These are phyloP conservation scores for Leucosporidium creatinivorum DNA, from an alignment of 768 basidiomycete genomes.

Conservation along the genomic window DNA sequence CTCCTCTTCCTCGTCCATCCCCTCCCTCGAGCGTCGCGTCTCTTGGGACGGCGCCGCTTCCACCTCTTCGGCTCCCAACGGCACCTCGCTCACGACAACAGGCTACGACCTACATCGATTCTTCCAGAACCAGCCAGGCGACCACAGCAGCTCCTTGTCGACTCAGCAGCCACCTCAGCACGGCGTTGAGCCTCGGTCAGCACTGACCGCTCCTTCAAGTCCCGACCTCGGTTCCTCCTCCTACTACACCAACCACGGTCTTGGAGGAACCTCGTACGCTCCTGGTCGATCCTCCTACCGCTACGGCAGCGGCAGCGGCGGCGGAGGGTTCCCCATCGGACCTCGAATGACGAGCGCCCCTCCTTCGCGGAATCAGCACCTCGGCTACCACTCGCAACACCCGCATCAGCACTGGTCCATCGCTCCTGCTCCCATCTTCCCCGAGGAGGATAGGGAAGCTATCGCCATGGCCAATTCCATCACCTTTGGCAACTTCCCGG, in stretches of 20 bases:
- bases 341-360: too few relatives aligned
- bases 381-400: too few relatives aligned
- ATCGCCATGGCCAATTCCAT: constrained; percentile 19
- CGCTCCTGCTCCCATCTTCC: constrained; percentile 25
- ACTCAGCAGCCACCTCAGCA: not conserved
- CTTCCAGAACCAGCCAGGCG: constrained; percentile 26
- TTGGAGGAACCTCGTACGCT: not conserved
- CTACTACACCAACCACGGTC: constrained; percentile 4
- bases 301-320: not conserved
- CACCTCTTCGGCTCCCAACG: constrained; percentile 2
- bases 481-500: constrained; percentile 31
- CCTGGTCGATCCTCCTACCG: constrained; percentile 6
- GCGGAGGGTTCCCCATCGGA: too few relatives aligned
- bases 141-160: not conserved
- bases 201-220: constrained; percentile 24
- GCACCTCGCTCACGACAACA: not conserved
- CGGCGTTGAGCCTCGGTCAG: not conserved
- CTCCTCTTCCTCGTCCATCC: not conserved
- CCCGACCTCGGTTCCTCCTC: constrained; percentile 14
- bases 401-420: not conserved
- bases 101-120: constrained; percentile 31
- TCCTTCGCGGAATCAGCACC: too few relatives aligned
- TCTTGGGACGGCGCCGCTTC: constrained; percentile 22
- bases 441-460: constrained; percentile 21
- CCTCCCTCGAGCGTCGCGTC: constrained; percentile 7